Evolutionary conservation across 257 asterid species (phyloP), one percentile per base, ranked within the genome.

Genomic region (Przewalskia tangutica): DNA sequence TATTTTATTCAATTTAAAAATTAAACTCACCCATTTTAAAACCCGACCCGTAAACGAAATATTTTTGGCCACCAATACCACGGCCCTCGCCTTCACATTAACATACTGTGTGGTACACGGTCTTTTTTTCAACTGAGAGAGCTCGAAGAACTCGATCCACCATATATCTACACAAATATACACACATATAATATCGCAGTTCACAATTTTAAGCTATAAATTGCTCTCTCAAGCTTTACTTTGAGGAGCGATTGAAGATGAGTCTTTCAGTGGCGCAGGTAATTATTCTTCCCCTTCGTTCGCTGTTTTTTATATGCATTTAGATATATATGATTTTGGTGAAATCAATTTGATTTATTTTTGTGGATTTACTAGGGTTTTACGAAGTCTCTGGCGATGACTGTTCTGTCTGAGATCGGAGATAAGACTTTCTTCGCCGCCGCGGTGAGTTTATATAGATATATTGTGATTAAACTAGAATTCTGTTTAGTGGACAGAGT

Each of bases 341-440:
- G 16, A 12, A 60, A 32, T 42, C 73, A 20, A 18, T 80, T 77
- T 77, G 9, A 20, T 16, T 44, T 81, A 65, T 77, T 84, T 77
- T 80, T 82, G 68, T 80, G 58, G 51, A 82, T 83, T 42, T 10
- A n/a, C 17, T 46, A 93, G 98, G 98, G 97, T 6, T 94, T 94
- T 76, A 89, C 97, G 65, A 94, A 94, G 95, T 94, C 97, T 51
- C 86, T 94, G 86, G 98, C 97, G 78, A 94, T 94, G 98, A 94
- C 97, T 13, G 92, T 94, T 71, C 84, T 94, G 12, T 94, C 97
- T 17, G 98, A 94, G 92, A 93, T 94, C 85, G 98, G 98, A 13
- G 98, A 94, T 87, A 94, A 94, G 87, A 94, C 98, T 4, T 94
- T 94, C 83, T 94, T 94, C 60, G 98, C 98, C 68, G 98, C 98